Percentiles rank a stretch among this genome's conserved stretches.
These are phyloP conservation scores for Blastomyces emzantsi DNA, from an alignment of 2,329 filamentous ascomycete genomes.

Conservation along the genomic window DNA sequence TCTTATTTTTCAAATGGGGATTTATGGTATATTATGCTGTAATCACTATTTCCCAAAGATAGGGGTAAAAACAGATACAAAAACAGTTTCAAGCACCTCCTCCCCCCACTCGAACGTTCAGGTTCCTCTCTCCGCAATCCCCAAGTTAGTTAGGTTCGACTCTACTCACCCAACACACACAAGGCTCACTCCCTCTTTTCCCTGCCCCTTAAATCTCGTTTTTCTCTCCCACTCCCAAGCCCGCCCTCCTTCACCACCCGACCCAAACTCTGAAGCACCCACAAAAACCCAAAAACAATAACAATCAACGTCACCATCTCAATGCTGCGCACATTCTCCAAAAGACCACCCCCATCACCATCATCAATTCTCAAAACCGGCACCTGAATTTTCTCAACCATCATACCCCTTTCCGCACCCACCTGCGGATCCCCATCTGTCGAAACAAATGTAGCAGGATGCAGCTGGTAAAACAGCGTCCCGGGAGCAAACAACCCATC, in stretches of 20 bases:
- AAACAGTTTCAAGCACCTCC: neutral
- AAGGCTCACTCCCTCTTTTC: slow-evolving; percentile 11
- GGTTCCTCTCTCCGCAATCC: too few species aligned
- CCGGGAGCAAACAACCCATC: slow-evolving; percentile 66
- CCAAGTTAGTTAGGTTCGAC: neutral
- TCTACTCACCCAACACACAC: neutral
- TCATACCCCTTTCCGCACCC: slow-evolving; percentile 19
- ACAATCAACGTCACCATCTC: slow-evolving; percentile 49
- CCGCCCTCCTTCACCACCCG: slow-evolving; percentile 23
- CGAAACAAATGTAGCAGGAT: slow-evolving; percentile 37
- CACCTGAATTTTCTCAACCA: slow-evolving; percentile 51
- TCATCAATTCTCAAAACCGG: slow-evolving; percentile 55
- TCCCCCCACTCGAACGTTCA: neutral
- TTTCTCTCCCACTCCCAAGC: slow-evolving; percentile 12
- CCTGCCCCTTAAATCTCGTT: slow-evolving; percentile 8
- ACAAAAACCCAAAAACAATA: slow-evolving; percentile 57
- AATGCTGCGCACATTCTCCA: slow-evolving; percentile 28
- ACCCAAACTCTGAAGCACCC: slow-evolving; percentile 55
- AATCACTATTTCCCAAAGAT: neutral
- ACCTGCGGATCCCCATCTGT: slow-evolving; percentile 9
- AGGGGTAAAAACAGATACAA: neutral
- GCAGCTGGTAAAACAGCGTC: slow-evolving; percentile 76
- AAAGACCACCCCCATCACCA: slow-evolving; percentile 24
- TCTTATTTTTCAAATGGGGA: neutral
- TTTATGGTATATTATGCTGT: neutral